Evolutionary conservation across 75 land plant genomes (phyloP), one percentile per base, ranked within the genome.

Genomic region (Cryptomeria japonica): DNA sequence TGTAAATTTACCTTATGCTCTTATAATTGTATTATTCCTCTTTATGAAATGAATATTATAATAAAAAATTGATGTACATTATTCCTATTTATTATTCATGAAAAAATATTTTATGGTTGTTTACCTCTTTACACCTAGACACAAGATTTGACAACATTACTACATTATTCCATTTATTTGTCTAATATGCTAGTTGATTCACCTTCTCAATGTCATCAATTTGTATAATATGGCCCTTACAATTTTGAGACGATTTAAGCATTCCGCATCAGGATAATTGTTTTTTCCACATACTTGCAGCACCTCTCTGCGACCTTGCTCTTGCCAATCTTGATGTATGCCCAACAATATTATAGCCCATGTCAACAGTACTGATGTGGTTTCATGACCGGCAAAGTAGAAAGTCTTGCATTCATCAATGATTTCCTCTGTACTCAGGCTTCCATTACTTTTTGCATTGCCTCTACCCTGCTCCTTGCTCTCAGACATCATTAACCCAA

Each of bases 301-400:
- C 19, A 95, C 93, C 86, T 95, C 97, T 61, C 90, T 88, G 7
- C 97, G 88, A 3, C 91, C 93, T n/a, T 86, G 89, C 39, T 58
- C 85, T 83, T 95, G 97, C 97, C 95, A 95, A 47, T 95, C 93
- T 51, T 88, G 92, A 70, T 95, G 90, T 79, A 39, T 1, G 8
- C 92, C 95, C 46, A 95, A 85, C 85, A 94, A 89, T 8, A 94
- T 80, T 25, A 92, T 91, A 12, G 93, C 88, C 92, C 95, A 95
- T 36, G 90, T 87, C 47, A 94, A 64, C 1, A 88, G 12, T 14
- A 34, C 56, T 49, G 88, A n/a, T 11, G 76, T 79, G 0, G 92
- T 91, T 46, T 91, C 92, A 25, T 91, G 91, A 32, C 92, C 92
- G 13, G 87, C 88, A 42, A 91, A 87, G 86, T 49, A 89, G 88